phyloP scores from a whole-genome alignment of 208 protist genomes.

The Tritrichomonas musculus region DNA sequence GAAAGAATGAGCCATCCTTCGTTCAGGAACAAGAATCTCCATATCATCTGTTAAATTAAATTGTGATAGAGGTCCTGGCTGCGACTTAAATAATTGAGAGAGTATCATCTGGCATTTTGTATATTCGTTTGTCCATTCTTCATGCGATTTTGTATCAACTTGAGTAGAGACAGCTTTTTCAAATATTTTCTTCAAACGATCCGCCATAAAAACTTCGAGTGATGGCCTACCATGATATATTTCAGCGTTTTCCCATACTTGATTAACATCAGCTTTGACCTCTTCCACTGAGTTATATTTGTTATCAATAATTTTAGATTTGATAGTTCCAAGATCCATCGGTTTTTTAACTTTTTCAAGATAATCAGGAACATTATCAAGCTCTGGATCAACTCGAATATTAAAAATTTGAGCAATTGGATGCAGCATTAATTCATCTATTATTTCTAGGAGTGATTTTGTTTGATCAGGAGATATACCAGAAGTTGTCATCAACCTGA shows the following conservation, averaged over 20 bases:
- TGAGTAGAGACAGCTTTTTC: neutral
- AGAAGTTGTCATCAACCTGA: no score
- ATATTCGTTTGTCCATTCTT: neutral
- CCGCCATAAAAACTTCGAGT: neutral
- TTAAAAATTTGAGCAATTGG: neutral
- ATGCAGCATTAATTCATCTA: neutral
- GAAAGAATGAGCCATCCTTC: neutral
- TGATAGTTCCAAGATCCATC: neutral
- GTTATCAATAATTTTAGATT: neutral
- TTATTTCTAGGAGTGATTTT: neutral
- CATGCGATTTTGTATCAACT: neutral
- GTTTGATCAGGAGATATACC: no score
- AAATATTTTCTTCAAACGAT: neutral
- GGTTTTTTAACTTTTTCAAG: neutral
- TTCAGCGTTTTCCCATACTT: neutral
- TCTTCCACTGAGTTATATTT: neutral
- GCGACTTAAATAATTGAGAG: neutral
- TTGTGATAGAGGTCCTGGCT: neutral
- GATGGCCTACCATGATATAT: neutral
- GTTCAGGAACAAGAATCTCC: conserved; percentile 22
- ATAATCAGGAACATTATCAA: conserved; percentile 19
- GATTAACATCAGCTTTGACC: neutral
- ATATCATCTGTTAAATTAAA: conserved; percentile 27
- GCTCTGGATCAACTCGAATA: neutral
- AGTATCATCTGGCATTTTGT: neutral